phyloP scores from a whole-genome alignment of 768 basidiomycete genomes.

The Pleurotus eryngii region DNA sequence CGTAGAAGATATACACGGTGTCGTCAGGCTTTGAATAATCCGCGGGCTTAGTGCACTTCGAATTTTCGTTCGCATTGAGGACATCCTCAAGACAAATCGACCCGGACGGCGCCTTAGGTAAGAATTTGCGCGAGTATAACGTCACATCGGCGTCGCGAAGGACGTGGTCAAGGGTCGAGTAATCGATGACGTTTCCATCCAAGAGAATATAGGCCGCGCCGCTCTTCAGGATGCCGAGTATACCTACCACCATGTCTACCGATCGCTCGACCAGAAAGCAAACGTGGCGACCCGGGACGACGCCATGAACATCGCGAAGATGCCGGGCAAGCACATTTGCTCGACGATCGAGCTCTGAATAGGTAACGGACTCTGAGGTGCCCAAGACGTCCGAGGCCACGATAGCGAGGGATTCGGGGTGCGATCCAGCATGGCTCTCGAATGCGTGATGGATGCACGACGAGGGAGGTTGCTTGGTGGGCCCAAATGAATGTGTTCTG shows the following conservation, averaged over 20 bases:
- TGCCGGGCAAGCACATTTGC: slow-evolving; percentile 30
- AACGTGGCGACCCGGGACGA: slow-evolving; percentile 38
- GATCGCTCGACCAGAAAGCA: slow-evolving; percentile 44
- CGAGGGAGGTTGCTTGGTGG: not conserved
- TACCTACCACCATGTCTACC: slow-evolving; percentile 36
- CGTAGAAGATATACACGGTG: slow-evolving; percentile 45
- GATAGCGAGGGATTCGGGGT: slow-evolving; percentile 23
- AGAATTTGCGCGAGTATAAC: slow-evolving; percentile 22
- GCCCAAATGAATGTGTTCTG: not conserved
- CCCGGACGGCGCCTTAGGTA: not conserved
- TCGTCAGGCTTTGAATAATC: slow-evolving; percentile 21
- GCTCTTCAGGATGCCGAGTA: slow-evolving; percentile 42
- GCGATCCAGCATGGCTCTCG: slow-evolving; percentile 19
- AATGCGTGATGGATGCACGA: slow-evolving; percentile 22
- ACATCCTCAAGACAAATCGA: not conserved
- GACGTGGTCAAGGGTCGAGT: slow-evolving; percentile 39
- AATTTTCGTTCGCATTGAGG: not conserved
- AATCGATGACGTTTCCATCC: slow-evolving; percentile 43
- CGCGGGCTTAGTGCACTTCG: not conserved
- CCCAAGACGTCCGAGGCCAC: slow-evolving; percentile 9
- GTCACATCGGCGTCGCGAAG: slow-evolving; percentile 34
- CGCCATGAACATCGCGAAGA: slow-evolving; percentile 32
- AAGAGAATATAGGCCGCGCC: slow-evolving; percentile 47
- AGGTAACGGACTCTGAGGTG: slow-evolving; percentile 18
- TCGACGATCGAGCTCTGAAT: slow-evolving; percentile 23